Conservation (phyloP, 2,329 filamentous ascomycete species). For the Endothia cerciana region DNA sequence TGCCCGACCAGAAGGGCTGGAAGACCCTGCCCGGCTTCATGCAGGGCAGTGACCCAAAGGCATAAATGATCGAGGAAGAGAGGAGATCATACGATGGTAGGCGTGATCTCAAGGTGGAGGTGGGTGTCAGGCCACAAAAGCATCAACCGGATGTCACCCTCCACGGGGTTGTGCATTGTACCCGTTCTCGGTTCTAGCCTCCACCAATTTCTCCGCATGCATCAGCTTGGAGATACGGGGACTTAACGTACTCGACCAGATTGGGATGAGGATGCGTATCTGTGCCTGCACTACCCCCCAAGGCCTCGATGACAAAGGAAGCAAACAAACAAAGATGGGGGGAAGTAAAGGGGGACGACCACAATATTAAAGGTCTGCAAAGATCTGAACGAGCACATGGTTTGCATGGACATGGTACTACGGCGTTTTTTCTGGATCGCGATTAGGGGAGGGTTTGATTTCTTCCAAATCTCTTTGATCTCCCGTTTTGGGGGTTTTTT, state of each 20-base stretch:
- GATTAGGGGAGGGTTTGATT: not conserved
- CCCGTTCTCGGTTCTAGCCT: constrained; percentile 6
- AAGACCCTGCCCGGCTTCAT: constrained; percentile 56
- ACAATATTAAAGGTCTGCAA: constrained; percentile 4
- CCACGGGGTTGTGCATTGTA: constrained; percentile 11
- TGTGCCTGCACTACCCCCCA: not conserved
- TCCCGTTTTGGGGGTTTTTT: constrained; percentile 1
- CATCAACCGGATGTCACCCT: constrained; percentile 27
- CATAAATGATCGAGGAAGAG: constrained; percentile 2
- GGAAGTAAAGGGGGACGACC: not conserved
- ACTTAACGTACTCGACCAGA: constrained; percentile 10
- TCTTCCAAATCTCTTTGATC: not conserved
- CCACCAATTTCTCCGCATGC: constrained; percentile 18
- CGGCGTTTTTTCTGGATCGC: constrained; percentile 21
- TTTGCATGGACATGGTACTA: constrained; percentile 22
- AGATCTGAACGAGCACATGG: constrained; percentile 25
- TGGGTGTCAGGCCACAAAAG: constrained; percentile 25
- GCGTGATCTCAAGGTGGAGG: constrained; percentile 7
- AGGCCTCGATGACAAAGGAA: not conserved
- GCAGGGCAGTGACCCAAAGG: constrained; percentile 41
- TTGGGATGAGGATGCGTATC: constrained; percentile 5
- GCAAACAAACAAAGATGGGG: constrained; percentile 2
- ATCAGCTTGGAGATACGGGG: not conserved
- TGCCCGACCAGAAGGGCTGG: constrained; percentile 59
- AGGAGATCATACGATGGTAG: constrained; percentile 13